Evolutionary conservation across 192 early-diverging fungal genomes (phyloP).

Genomic region (Globomyces pollinis-pini): DNA sequence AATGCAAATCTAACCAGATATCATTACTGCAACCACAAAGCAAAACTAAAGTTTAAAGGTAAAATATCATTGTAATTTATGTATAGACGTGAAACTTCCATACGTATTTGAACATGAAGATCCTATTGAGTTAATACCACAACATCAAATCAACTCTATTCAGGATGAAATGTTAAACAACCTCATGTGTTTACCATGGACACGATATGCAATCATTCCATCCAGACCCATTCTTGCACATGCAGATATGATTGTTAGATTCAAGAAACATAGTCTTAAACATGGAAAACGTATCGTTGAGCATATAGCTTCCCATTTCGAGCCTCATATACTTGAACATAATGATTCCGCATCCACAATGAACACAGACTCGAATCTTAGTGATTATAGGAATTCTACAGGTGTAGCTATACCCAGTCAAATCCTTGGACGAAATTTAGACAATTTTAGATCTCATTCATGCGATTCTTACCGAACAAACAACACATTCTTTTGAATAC

Average conservation of each 20-base stretch:
- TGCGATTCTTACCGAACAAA: too few species aligned
- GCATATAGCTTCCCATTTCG: slow-evolving; percentile 1
- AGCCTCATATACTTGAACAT: too few species aligned
- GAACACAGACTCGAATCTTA: too few species aligned
- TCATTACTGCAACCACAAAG: background rate
- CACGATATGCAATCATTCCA: background rate
- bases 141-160: background rate
- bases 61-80: background rate
- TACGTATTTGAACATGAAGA: background rate
- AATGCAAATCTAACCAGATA: background rate
- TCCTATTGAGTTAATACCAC: background rate
- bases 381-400: too few species aligned
- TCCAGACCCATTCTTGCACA: slow-evolving; percentile 1
- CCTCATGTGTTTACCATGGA: background rate
- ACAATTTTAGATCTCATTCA: too few species aligned
- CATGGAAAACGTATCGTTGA: background rate
- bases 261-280: slow-evolving; percentile 7
- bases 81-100: too few species aligned
- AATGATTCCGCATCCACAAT: too few species aligned
- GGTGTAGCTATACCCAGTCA: too few species aligned
- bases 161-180: background rate
- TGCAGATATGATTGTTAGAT: slow-evolving; percentile 9
- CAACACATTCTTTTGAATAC: too few species aligned
- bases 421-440: too few species aligned
- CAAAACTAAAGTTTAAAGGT: background rate